Evolutionary conservation across 495 filamentous ascomycete species (phyloP), one percentile per base, ranked within the genome.

Genomic region (Neurospora sp.): DNA sequence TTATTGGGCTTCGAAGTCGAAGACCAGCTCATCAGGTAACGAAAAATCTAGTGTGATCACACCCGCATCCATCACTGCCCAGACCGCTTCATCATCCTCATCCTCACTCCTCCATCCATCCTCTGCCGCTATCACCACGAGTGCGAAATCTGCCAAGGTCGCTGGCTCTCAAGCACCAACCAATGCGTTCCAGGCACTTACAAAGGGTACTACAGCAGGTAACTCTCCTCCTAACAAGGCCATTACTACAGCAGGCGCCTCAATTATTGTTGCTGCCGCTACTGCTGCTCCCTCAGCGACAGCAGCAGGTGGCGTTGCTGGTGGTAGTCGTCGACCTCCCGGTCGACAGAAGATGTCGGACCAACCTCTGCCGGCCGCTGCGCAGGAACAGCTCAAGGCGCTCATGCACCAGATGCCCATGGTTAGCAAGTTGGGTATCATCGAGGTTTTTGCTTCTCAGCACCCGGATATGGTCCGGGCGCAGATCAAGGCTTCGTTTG

Each of bases 1-100:
- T 4, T 98, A 98, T 82, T 98, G 96, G 96, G 77, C 85, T 76
- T 45, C 81, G 22, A 75, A 76, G 22, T 72, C 79, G 37, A 80
- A 77, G 69, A 73, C 77, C 40, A 53, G 40, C 70, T 44, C 70
- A 20, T 31, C 74, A 72, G 69, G 68, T 69, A 78, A 75, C 68
- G 76, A 77, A 40, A 38, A 65, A 41, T 73, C 76, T 31, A 71
- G 53, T 53, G 39, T 71, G 10, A 48, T 41, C 27, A 35, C 61
- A 59, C 40, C 76, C 27, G 31, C 68, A 37, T 69, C 69, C 35
- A n/a, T 70, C 40, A 44, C 71, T 27, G 53, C 71, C 3, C n/a
- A 61, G 39, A 42, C 40, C 35, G n/a, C 40, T 37, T 68, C 40
- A 40, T 39, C 40, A 9, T 73, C 68, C 44, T 53, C 48, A 20